Percentiles rank a stretch among this genome's conserved stretches.
Evolutionary conservation across 2,329 filamentous ascomycete species (phyloP).

Genomic region (Exophiala xenobiotica): DNA sequence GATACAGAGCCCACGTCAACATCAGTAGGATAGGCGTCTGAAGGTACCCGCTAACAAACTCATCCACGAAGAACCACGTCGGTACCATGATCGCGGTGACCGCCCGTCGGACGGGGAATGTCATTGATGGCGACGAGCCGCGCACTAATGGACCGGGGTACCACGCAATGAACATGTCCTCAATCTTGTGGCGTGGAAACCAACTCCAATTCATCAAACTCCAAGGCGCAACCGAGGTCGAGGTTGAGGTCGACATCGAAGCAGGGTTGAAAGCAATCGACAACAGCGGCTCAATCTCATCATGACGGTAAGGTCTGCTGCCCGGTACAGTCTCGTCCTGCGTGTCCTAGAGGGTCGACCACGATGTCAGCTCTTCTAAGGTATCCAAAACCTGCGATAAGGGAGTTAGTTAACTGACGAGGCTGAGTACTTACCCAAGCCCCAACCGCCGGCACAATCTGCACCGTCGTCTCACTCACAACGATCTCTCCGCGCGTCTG

Average conservation of each 20-base stretch:
- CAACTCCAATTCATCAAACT: neutral
- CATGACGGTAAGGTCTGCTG: too few relatives aligned
- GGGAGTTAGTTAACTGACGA: too few relatives aligned
- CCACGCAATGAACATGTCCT: neutral
- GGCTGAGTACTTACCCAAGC: constrained; percentile 4
- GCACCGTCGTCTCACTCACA: neutral
- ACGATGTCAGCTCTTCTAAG: too few relatives aligned
- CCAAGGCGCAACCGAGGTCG: neutral
- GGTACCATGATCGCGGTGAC: constrained; percentile 9
- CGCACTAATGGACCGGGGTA: neutral
- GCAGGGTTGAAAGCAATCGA: constrained; percentile 3
- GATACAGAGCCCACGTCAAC: neutral
- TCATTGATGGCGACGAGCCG: constrained; percentile 14
- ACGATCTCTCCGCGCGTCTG: neutral
- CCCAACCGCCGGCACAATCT: constrained; percentile 4
- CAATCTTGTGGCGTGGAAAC: neutral
- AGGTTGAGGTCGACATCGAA: neutral
- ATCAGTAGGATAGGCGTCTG: neutral
- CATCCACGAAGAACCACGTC: neutral
- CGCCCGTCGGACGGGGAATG: constrained; percentile 5
- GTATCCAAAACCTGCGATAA: too few relatives aligned
- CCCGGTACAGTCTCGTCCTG: too few relatives aligned
- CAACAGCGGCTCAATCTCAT: neutral
- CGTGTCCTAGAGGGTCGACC: too few relatives aligned
- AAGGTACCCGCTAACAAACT: neutral